Base-by-base conservation (phyloP, 2,329 filamentous ascomycete genomes). In the Penicillium capsulatum region DNA sequence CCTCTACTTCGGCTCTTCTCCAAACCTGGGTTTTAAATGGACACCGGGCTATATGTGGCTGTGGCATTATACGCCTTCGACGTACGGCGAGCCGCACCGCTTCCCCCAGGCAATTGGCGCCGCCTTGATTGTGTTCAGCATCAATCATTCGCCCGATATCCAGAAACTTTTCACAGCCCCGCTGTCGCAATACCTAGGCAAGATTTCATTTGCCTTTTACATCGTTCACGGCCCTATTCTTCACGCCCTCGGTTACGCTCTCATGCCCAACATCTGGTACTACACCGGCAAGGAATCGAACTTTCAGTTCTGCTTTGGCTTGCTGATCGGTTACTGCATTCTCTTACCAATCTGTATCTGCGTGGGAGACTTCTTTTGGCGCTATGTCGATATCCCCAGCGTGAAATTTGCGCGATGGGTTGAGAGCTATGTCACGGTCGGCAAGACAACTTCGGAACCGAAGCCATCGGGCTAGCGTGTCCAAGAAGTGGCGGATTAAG, bases 331-430 rank as follows among this genome's bases (percentile, higher is more conserved):
- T 13, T 69, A 66, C 57, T 24, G 56, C 19, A 57, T 68, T 27
- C 67, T 66, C 39, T 48, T 69, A 3, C 54, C 61, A 5, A 38
- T 68, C 17, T 59, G 73, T 0, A 64, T 81, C 4, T 81, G 76
- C 70, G 65, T 70, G 4, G 73, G 74, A 1, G 79, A 82, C 57
- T 40, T 82, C 3, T 81, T 80, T 51, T 80, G 76, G 75, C 68
- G 77, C 17, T 60, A 61, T 1, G 67, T 82, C 4, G 79, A 82
- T 57, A 59, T 65, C 3, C 71, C 70, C 1, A 67, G 71, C 54
- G 65, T 77, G 6, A 68, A 65, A 34, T 69, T 78, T 48, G 69
- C 74, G 3, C 63, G 69, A 30, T 74, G 72, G 66, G 43, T 77
- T 17, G 75, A 75, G 53, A 55, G 26, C 41, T 22, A 22, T 22